Conservation (phyloP, 2,329 filamentous ascomycete species). For the Mollisiaceae sp. region DNA sequence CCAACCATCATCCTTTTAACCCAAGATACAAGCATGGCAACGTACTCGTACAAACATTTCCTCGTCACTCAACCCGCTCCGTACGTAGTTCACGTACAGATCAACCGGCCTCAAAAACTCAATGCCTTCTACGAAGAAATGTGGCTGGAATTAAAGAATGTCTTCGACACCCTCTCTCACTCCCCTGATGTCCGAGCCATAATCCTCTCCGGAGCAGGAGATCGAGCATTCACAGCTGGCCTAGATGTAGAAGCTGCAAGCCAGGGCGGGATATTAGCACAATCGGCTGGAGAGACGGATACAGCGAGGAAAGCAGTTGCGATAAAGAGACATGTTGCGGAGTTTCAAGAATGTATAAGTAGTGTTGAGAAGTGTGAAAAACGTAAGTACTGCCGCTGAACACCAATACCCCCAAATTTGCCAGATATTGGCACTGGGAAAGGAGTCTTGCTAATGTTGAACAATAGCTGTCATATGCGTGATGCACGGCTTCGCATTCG, state of each 20-base stretch:
- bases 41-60: slow-evolving; percentile 41
- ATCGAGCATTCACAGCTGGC: slow-evolving; percentile 83
- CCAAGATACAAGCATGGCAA: not conserved
- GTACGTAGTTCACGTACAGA: slow-evolving; percentile 88
- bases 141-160: slow-evolving; percentile 78
- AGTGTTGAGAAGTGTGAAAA: slow-evolving; percentile 88
- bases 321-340: slow-evolving; percentile 71
- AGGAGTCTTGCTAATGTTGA: not conserved
- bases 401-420: not conserved
- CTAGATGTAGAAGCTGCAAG: slow-evolving; percentile 79
- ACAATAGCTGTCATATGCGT: slow-evolving; percentile 79
- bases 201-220: slow-evolving; percentile 80
- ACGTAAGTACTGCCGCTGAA: slow-evolving; percentile 54
- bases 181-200: slow-evolving; percentile 77
- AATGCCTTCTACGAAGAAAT: slow-evolving; percentile 87
- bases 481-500: slow-evolving; percentile 78
- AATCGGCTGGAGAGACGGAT: slow-evolving; percentile 51
- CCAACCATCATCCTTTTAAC: not conserved
- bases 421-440: not conserved
- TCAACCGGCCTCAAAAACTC: slow-evolving; percentile 84
- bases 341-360: slow-evolving; percentile 81
- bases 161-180: slow-evolving; percentile 75
- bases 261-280: slow-evolving; percentile 52
- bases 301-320: slow-evolving; percentile 65
- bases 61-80: slow-evolving; percentile 72